Evolutionary conservation across 495 filamentous ascomycete species (phyloP).

Genomic region (Parathielavia hyrcaniae): DNA sequence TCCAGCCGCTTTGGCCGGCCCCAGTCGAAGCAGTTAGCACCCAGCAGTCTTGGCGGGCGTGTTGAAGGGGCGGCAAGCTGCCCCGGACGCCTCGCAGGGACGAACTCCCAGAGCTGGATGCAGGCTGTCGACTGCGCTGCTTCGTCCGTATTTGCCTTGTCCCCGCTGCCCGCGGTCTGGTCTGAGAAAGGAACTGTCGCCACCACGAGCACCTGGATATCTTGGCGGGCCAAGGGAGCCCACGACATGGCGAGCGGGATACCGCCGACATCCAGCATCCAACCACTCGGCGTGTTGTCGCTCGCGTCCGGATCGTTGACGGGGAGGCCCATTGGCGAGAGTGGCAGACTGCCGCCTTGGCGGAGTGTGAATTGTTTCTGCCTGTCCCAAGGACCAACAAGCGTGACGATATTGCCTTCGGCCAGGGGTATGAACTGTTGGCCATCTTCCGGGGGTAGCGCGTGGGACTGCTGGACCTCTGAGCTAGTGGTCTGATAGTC

Average conservation of each 20-base stretch:
- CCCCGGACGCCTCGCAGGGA: constrained; percentile 14
- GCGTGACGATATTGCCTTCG: constrained; percentile 30
- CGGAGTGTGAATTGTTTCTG: constrained; percentile 34
- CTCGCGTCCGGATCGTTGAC: constrained; percentile 15
- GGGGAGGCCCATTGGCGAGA: constrained; percentile 22
- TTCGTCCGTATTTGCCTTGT: constrained; percentile 20
- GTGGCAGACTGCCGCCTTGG: constrained; percentile 29
- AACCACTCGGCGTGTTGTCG: constrained; percentile 30
- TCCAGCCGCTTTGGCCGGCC: constrained; percentile 39
- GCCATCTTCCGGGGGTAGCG: constrained; percentile 23
- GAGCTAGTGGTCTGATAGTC: constrained; percentile 19
- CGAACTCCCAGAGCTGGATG: constrained; percentile 44
- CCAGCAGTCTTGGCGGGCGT: constrained; percentile 26
- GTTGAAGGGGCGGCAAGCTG: constrained; percentile 21
- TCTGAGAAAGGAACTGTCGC: constrained; percentile 42
- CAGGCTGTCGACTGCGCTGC: constrained; percentile 26
- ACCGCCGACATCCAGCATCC: constrained; percentile 43
- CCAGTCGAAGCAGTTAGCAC: constrained; percentile 36
- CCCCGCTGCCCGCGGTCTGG: constrained; percentile 28
- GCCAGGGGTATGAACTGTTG: constrained; percentile 29
- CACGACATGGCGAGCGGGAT: constrained; percentile 41
- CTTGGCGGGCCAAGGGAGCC: constrained; percentile 33
- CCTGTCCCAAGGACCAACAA: constrained; percentile 35
- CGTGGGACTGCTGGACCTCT: constrained; percentile 23
- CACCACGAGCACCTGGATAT: constrained; percentile 41